These are phyloP conservation scores for Arbutus unedo DNA, from an alignment of 148 eudicot genomes.

Conservation along the genomic window DNA sequence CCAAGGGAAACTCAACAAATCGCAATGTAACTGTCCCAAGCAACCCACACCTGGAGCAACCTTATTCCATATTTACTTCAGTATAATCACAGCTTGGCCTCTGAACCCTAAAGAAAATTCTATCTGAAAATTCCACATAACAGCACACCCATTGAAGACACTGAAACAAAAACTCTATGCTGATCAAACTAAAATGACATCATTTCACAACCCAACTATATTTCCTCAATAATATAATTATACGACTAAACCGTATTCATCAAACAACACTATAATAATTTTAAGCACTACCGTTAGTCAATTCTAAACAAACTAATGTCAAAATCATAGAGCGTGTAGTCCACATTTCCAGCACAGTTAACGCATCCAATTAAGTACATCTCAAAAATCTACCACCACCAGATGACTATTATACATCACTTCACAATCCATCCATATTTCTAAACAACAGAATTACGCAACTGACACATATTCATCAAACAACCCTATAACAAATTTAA, in stretches of 20 bases:
- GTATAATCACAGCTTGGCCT: not conserved
- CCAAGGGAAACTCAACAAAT: not conserved
- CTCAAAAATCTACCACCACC: too few species aligned
- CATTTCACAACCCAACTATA: not conserved
- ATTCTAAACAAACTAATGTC: not conserved
- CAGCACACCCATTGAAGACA: not conserved
- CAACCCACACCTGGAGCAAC: not conserved
- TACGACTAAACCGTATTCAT: not conserved
- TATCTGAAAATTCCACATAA: not conserved
- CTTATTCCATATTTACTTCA: not conserved
- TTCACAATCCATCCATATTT: not conserved
- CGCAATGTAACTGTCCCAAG: not conserved
- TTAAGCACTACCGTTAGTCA: not conserved
- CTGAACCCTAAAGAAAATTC: slow-evolving; percentile 1
- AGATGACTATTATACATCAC: not conserved
- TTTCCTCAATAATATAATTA: not conserved
- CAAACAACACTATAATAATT: not conserved
- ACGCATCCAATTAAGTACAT: slow-evolving; percentile 1
- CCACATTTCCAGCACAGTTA: not conserved
- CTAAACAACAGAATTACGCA: not conserved
- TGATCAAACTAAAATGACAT: slow-evolving; percentile 3
- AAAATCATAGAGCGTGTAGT: not conserved
- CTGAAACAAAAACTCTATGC: not conserved
- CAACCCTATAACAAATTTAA: not conserved
- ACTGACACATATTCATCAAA: not conserved